Percentiles rank a stretch among this genome's conserved stretches.
Conservation (phyloP, 2,329 filamentous ascomycete species). For the Bipolaris bicolor region DNA sequence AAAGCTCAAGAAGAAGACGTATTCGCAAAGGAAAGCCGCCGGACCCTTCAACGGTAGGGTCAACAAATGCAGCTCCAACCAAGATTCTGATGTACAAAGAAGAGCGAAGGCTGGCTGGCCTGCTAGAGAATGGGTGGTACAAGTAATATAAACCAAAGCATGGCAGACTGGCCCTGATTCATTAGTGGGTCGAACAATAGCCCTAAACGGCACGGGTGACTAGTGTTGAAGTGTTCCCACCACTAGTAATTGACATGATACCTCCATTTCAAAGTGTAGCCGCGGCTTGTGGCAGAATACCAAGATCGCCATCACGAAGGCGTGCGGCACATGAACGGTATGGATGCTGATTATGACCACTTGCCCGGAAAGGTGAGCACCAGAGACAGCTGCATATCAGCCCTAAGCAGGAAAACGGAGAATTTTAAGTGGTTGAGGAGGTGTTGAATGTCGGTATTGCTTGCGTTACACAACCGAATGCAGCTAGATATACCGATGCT, state of each 20-base stretch:
- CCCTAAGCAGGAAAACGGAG: constrained; percentile 17
- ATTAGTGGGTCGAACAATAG: constrained; percentile 20
- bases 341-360: constrained; percentile 14
- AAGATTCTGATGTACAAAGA: constrained; percentile 12
- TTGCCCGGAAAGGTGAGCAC: constrained; percentile 10
- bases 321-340: constrained; percentile 21
- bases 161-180: constrained; percentile 17
- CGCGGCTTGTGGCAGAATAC: constrained; percentile 17
- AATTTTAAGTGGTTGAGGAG: constrained; percentile 15
- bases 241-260: constrained; percentile 22
- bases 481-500: constrained; percentile 24
- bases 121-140: constrained; percentile 23
- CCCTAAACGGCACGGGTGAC: constrained; percentile 14
- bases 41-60: constrained; percentile 1
- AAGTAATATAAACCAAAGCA: constrained; percentile 22
- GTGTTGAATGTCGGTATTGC: constrained; percentile 9
- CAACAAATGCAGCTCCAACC: constrained; percentile 8
- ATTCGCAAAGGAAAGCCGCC: constrained; percentile 7
- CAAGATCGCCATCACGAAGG: constrained; percentile 27
- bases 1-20: constrained; percentile 15
- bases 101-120: constrained; percentile 16
- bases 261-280: constrained; percentile 17
- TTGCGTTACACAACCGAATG: constrained; percentile 18
- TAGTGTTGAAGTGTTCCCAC: constrained; percentile 29
- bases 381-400: constrained; percentile 17